A percentile compares a stretch with the other conserved stretches of the same genome.
Conservation (phyloP, 768 basidiomycete genomes). For the Tylopilus plumbeoviolaceoides region DNA sequence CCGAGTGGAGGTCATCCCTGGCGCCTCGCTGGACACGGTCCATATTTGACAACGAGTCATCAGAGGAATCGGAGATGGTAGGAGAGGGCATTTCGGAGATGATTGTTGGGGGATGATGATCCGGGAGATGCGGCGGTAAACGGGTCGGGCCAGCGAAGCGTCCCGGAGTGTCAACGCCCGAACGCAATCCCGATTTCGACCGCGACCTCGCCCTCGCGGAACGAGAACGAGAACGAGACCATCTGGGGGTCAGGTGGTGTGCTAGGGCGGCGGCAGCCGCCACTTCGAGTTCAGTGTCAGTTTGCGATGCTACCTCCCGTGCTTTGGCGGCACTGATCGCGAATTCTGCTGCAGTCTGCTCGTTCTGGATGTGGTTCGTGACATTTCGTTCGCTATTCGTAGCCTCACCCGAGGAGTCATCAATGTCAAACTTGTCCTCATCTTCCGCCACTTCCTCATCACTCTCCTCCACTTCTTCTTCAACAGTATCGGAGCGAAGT, state of each 20-base stretch:
- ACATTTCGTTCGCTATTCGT: slow-evolving; percentile 11
- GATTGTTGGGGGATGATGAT: slow-evolving; percentile 30
- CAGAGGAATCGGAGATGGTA: slow-evolving; percentile 38
- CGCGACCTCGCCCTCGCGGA: slow-evolving; percentile 19
- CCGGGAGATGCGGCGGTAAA: slow-evolving; percentile 37
- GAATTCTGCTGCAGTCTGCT: slow-evolving; percentile 13
- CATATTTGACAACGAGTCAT: slow-evolving; percentile 31
- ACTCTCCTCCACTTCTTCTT: slow-evolving; percentile 42
- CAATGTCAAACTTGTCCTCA: slow-evolving; percentile 88
- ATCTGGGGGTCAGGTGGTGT: slow-evolving; percentile 29
- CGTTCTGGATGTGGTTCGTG: slow-evolving; percentile 6
- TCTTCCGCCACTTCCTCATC: slow-evolving; percentile 48
- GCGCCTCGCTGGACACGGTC: slow-evolving; percentile 43
- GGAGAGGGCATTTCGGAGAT: slow-evolving; percentile 29
- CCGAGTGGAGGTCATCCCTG: slow-evolving; percentile 49
- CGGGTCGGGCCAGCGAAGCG: slow-evolving; percentile 52
- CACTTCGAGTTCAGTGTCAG: slow-evolving; percentile 27
- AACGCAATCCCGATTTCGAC: slow-evolving; percentile 40
- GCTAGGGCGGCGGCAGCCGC: slow-evolving; percentile 30
- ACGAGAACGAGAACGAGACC: slow-evolving; percentile 12
- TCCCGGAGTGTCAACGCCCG: slow-evolving; percentile 63
- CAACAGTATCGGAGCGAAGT: slow-evolving; percentile 20
- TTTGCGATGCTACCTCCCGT: slow-evolving; percentile 22
- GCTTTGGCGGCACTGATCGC: slow-evolving; percentile 28
- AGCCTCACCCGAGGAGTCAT: slow-evolving; percentile 73